phyloP scores from a whole-genome alignment of 139 green algal species.

The Nannochloris sp. region DNA sequence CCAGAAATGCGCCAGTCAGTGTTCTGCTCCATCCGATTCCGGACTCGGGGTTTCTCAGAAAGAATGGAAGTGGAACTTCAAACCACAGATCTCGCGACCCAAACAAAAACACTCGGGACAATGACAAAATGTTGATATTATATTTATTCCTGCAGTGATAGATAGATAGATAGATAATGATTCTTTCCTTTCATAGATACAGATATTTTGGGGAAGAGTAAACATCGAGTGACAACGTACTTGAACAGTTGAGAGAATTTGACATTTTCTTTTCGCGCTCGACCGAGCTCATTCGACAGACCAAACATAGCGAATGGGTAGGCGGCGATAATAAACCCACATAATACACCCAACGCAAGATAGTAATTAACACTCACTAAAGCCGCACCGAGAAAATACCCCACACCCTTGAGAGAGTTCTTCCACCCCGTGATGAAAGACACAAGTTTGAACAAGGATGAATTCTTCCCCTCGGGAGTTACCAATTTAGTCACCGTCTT shows the following conservation, averaged over 20 bases:
- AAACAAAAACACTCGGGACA: constrained; percentile 63
- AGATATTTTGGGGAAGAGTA: neutral
- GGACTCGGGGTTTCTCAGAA: constrained; percentile 46
- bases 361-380: constrained; percentile 61
- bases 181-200: neutral
- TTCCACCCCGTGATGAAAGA: constrained; percentile 78
- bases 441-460: constrained; percentile 70
- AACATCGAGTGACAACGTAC: neutral
- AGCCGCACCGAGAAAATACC: constrained; percentile 78
- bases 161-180: neutral
- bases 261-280: constrained; percentile 58
- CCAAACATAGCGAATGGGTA: constrained; percentile 61
- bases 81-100: constrained; percentile 76
- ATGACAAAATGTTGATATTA: constrained; percentile 68
- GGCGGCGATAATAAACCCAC: constrained; percentile 52
- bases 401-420: constrained; percentile 71
- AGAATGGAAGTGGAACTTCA: constrained; percentile 81
- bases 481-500: constrained; percentile 80
- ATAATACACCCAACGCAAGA: constrained; percentile 50
- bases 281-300: constrained; percentile 49
- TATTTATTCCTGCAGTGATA: constrained; percentile 20
- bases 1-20: constrained; percentile 46
- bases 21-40: constrained; percentile 62
- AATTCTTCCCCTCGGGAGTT: constrained; percentile 69
- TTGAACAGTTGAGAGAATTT: constrained; percentile 48